These are phyloP conservation scores for Phoenix roebelenii DNA, from an alignment of 176 grass and related monocot species.

Conservation along the genomic window DNA sequence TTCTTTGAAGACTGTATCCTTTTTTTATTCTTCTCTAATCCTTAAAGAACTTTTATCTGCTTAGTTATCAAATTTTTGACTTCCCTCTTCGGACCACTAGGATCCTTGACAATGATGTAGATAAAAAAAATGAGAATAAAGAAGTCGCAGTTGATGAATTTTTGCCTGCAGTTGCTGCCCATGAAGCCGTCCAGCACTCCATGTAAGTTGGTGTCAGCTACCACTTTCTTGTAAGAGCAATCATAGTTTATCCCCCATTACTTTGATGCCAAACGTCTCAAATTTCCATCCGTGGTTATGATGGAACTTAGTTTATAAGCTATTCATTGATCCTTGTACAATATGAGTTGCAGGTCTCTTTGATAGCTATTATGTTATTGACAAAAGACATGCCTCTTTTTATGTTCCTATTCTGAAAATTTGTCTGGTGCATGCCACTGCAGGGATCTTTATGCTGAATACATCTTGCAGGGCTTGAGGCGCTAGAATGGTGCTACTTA, in stretches of 20 bases:
- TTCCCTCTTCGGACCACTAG: neutral
- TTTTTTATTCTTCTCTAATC: neutral
- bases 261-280: too few relatives aligned
- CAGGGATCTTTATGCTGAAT: conserved; percentile 9
- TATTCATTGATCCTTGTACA: too few relatives aligned
- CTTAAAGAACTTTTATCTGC: neutral
- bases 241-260: too few relatives aligned
- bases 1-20: conserved; percentile 52
- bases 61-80: neutral
- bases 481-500: neutral
- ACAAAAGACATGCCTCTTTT: too few relatives aligned
- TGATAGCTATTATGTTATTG: too few relatives aligned
- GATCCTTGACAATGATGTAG: neutral
- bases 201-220: conserved; percentile 29
- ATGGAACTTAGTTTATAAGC: too few relatives aligned
- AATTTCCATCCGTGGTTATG: too few relatives aligned
- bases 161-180: conserved; percentile 31
- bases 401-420: neutral
- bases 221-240: too few relatives aligned
- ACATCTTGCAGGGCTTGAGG: conserved; percentile 2
- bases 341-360: too few relatives aligned
- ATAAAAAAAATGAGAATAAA: conserved; percentile 12
- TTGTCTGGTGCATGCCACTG: neutral
- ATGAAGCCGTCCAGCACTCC: conserved; percentile 28
- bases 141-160: conserved; percentile 20